Base-by-base conservation (phyloP, 73 alveolate species). In the Tetrahymena thermophila region DNA sequence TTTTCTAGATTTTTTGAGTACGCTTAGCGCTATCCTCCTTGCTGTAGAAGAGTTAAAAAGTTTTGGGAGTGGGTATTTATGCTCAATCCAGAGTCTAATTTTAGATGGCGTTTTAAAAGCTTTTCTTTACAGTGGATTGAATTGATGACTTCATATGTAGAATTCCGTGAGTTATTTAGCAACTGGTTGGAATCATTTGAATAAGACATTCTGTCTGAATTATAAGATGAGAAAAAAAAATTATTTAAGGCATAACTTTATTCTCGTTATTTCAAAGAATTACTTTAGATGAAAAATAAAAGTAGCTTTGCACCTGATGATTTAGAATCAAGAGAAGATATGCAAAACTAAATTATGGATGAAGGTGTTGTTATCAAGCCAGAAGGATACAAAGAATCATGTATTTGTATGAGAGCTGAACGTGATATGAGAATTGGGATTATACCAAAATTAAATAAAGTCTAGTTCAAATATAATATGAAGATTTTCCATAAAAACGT, bases 71-170 rank as follows among this genome's bases (percentile, higher is more conserved):
- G 89, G 89, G 89, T 71, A n/a, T 71, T 71, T 71, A 71, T 71
- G 89, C 89, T 71, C 89, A 71, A 71, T 40, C 89, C 89, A n/a
- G 89, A 71, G 37, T 71, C 89, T n/a, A 71, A 71, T n/a, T 71
- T 71, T 71, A 71, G 31, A 34, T 71, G 89, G 89, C 89, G 89
- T 31, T 71, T 71, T 71, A 71, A 71, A 71, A 71, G 89, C 89
- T 71, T 71, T 71, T 71, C 89, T 71, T 31, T 71, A n/a, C 37
- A 71, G 89, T 71, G 89, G 89, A 71, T 71, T 71, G 89, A 71
- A 71, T 71, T 71, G 37, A 71, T 71, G 89, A 71, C 89, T 71
- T 71, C 89, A 19, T 71, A 71, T 71, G 89, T 71, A 71, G 89
- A 71, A 71, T 71, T 71, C 89, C 89, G 89, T 71, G 89, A 71